Base-by-base conservation (phyloP, 1,139 yeast species). In the Blastobotrys serpentis region DNA sequence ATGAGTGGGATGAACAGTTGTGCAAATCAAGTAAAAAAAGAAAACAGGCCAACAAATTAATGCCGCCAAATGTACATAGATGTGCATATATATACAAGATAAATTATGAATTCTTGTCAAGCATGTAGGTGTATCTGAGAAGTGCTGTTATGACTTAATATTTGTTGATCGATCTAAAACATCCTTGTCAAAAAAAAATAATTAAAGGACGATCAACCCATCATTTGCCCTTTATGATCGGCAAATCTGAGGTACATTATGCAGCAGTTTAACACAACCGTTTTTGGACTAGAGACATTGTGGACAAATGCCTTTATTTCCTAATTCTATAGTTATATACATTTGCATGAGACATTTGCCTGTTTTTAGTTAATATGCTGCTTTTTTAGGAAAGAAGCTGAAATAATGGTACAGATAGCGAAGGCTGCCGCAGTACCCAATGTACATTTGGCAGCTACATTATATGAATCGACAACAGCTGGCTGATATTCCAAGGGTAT, bases 401-500 rank as follows among this genome's bases (percentile, higher is more conserved):
- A 53, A 3, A 58, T 32, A n/a, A 57, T 65, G 10, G 72, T 61
- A 7, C 68, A 18, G 10, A 65, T 48, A 3, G 81, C 81, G 2
- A 77, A 50, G 1, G 68, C 60, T 4, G 77, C 59, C 32, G 81
- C 74, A 59, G 80, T 77, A 11, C 64, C 52, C 57, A 82, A 79
- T 0, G 84, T 81, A 1, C 76, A 73, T 47, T 72, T 74, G 47
- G 80, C 73, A 0, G 82, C 83, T 19, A 57, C 51, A 14, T 67
- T 71, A 62, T 82, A 84, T 3, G 82, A 71, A 4, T 57, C 63
- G 17, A 72, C 67, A 47, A 84, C 69, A 0, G 77, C 75, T 1
- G 69, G 63, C 53, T 68, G 75, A 37, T 76, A 73, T 55, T 71
- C 65, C 21, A 65, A 63, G 5, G 88, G 87, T 0, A 83, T 78